phyloP scores from a whole-genome alignment of 345 rosid genomes.

The Salix koriyanagi region DNA sequence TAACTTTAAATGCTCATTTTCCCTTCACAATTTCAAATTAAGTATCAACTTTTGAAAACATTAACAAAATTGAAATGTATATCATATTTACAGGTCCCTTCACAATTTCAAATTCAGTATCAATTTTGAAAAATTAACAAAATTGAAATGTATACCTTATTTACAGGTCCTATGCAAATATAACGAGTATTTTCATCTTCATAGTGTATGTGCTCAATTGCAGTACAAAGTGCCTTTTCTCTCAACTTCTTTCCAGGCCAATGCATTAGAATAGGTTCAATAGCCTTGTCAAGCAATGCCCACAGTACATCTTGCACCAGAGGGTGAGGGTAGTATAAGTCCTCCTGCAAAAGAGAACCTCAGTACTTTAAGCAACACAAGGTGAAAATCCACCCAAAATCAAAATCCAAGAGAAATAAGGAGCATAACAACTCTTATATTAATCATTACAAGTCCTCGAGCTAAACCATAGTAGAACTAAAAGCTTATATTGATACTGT shows the following conservation, averaged over 20 bases:
- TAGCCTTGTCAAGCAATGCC: conserved; percentile 62
- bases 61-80: conserved; percentile 13
- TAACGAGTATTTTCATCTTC: conserved; percentile 94
- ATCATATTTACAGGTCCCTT: conserved; percentile 90
- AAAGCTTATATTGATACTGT: not conserved
- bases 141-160: conserved; percentile 56
- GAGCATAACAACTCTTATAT: not conserved
- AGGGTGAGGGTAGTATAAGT: conserved; percentile 92
- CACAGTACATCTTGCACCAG: conserved; percentile 81
- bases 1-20: not conserved
- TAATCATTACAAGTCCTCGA: not conserved
- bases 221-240: conserved; percentile 64
- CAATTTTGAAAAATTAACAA: not conserved
- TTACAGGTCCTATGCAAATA: conserved; percentile 95
- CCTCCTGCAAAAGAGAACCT: conserved; percentile 55
- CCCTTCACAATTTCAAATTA: not conserved
- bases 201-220: conserved; percentile 77
- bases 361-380: not conserved
- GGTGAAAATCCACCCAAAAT: not conserved
- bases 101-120: not conserved
- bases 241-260: conserved; percentile 95
- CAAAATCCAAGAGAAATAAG: not conserved
- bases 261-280: conserved; percentile 68
- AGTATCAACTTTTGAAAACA: not conserved
- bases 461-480: not conserved